phyloP scores from a whole-genome alignment of 768 basidiomycete species.

The Mycena polygramma region DNA sequence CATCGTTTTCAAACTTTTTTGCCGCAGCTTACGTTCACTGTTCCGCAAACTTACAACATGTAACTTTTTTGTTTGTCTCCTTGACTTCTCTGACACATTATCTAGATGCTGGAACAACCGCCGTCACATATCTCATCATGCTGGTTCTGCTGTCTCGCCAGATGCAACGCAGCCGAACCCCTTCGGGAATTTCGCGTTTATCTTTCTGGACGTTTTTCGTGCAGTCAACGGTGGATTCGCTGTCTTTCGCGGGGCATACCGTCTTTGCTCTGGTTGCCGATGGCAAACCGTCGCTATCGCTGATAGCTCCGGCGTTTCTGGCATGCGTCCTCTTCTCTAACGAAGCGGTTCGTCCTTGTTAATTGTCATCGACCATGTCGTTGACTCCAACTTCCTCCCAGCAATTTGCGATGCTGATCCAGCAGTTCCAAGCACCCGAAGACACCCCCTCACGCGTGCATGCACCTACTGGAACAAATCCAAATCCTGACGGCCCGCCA shows the following conservation, averaged over 20 bases:
- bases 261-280: slow-evolving; percentile 90
- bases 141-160: slow-evolving; percentile 81
- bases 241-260: slow-evolving; percentile 90
- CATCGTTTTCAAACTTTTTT: slow-evolving; percentile 4
- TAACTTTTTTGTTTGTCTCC: slow-evolving; percentile 42
- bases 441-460: slow-evolving; percentile 49
- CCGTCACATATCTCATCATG: slow-evolving; percentile 74
- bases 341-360: slow-evolving; percentile 75
- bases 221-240: slow-evolving; percentile 84
- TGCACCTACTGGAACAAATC: no score
- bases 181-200: slow-evolving; percentile 81
- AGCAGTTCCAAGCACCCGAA: slow-evolving; percentile 88
- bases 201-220: slow-evolving; percentile 88
- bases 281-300: slow-evolving; percentile 82
- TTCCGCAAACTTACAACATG: slow-evolving; percentile 83
- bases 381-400: slow-evolving; percentile 46
- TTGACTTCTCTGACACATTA: slow-evolving; percentile 18
- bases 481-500: slow-evolving; percentile 25
- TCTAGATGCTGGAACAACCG: slow-evolving; percentile 80
- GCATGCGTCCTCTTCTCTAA: slow-evolving; percentile 85
- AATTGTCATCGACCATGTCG: neutral
- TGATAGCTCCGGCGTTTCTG: slow-evolving; percentile 88
- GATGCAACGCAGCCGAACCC: slow-evolving; percentile 80
- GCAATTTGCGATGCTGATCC: slow-evolving; percentile 88
- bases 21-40: slow-evolving; percentile 67